These are phyloP conservation scores for Orbilia oligospora DNA, from an alignment of 2,329 filamentous ascomycete genomes.

Conservation along the genomic window DNA sequence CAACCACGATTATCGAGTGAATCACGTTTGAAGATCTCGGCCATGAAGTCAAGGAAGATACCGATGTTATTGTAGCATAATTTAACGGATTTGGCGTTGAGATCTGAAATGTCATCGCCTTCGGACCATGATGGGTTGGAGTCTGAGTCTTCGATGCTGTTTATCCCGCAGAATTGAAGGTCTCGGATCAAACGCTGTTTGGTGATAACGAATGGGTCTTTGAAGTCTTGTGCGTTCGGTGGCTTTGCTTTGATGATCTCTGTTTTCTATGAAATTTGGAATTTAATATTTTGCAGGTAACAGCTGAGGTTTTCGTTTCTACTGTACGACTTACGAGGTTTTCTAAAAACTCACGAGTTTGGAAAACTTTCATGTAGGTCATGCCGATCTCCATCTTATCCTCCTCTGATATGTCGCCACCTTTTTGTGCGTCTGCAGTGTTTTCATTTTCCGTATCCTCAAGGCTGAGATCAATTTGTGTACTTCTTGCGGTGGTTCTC, in stretches of 20 bases:
- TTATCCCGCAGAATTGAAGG: not conserved
- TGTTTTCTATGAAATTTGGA: not conserved
- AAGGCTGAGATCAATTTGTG: not conserved
- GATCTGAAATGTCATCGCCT: not conserved
- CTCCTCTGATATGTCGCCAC: not conserved
- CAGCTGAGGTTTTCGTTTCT: not conserved
- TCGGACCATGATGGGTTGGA: not conserved
- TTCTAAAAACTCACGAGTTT: not conserved
- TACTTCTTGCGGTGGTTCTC: not conserved
- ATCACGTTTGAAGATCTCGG: slow-evolving; percentile 5
- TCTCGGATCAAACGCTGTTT: not conserved
- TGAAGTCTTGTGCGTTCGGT: not conserved
- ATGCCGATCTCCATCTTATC: not conserved
- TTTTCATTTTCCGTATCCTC: not conserved
- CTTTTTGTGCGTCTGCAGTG: not conserved
- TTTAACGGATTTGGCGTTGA: not conserved
- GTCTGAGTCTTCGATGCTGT: not conserved
- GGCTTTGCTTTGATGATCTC: not conserved
- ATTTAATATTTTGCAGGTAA: not conserved
- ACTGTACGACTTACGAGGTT: not conserved
- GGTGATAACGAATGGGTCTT: not conserved
- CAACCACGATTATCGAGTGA: slow-evolving; percentile 9
- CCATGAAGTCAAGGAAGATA: slow-evolving; percentile 10
- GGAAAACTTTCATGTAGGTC: not conserved
- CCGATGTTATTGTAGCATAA: slow-evolving; percentile 7